Base-by-base conservation (phyloP, 2,329 filamentous ascomycete genomes). In the Metarhizium brunneum region DNA sequence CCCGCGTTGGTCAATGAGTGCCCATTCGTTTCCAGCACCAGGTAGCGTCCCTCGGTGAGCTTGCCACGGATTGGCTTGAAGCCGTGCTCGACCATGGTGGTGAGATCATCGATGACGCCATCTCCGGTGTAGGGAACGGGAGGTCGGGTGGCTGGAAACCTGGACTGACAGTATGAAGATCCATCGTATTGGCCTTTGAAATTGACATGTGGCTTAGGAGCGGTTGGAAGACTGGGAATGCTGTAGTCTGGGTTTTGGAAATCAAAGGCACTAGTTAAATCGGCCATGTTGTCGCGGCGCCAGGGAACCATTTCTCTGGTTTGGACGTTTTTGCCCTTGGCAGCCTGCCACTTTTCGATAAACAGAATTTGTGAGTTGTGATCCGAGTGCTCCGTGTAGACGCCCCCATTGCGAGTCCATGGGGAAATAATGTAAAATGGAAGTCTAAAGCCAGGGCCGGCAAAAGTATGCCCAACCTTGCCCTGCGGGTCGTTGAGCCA, bases 341-440 rank as follows among this genome's bases (percentile, higher is more conserved):
- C 67, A 1, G 60, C 60, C 42, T 65, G 63, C 76, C 76, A 79
- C 60, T 76, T 65, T 63, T 81, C 79, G 1, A 82, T 62, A 59
- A 82, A 81, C 47, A 78, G 65, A 32, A 81, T 77, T 56, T 81
- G 78, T 0, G 78, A 81, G 59, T 73, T 80, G 64, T 82, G 79
- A 60, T 82, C 79, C 5, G 74, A 71, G 47, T 77, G 76, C 61
- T 81, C 78, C 0, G 76, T 79, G 58, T 78, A 80, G 2, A 82
- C 77, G 25, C 77, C 73, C 8, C 74, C 76, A 11, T 76, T 76
- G 14, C 78, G 75, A 0, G 78, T 82, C 72, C 76, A 82, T 0
- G 79, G 79, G 0, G 79, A 81, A 54, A 82, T 71, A 64, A 82
- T 79, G 59, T 77, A 77, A 57, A 81, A 77, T 0, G 79, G 79